Conservation (phyloP, 108 stramenopile genomes). For the Skeletonema menzelii region DNA sequence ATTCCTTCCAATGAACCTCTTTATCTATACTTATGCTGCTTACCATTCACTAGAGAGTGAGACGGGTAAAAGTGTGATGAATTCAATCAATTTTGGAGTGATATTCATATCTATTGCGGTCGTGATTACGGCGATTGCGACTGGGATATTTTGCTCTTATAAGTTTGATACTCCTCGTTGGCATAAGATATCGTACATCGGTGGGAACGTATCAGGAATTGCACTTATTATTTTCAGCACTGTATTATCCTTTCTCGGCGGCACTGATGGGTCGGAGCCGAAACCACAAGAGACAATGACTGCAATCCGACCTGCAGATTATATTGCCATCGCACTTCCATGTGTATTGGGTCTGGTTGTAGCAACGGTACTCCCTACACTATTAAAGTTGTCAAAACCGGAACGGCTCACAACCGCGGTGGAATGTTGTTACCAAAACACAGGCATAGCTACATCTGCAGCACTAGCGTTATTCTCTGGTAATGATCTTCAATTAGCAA, state of each 20-base stretch:
- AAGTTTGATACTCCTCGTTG: conserved; percentile 27
- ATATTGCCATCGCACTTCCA: conserved; percentile 22
- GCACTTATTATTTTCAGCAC: conserved; percentile 28
- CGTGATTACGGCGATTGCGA: conserved; percentile 22
- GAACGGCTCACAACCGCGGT: conserved; percentile 29
- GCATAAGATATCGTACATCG: conserved; percentile 20
- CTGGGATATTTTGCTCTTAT: conserved; percentile 17
- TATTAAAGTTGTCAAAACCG: conserved; percentile 7
- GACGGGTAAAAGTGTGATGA: conserved; percentile 9
- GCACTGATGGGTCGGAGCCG: neutral
- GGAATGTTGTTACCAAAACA: conserved; percentile 44
- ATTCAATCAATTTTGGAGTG: conserved; percentile 27
- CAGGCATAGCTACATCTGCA: conserved; percentile 41
- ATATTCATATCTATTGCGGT: conserved; percentile 24
- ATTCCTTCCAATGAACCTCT: conserved; percentile 47
- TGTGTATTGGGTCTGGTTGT: conserved; percentile 20
- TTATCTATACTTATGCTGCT: conserved; percentile 35
- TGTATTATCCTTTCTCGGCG: conserved; percentile 12
- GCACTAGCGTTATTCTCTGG: conserved; percentile 30
- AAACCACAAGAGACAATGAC: conserved; percentile 9
- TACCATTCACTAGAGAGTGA: conserved; percentile 5
- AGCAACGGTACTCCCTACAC: conserved; percentile 9
- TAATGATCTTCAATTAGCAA: conserved; percentile 15
- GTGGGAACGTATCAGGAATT: conserved; percentile 26
- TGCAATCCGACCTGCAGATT: neutral